Evolutionary conservation across 306 rosid genomes (phyloP), one percentile per base, ranked within the genome.

Genomic region (Pyrus pyrifolia): DNA sequence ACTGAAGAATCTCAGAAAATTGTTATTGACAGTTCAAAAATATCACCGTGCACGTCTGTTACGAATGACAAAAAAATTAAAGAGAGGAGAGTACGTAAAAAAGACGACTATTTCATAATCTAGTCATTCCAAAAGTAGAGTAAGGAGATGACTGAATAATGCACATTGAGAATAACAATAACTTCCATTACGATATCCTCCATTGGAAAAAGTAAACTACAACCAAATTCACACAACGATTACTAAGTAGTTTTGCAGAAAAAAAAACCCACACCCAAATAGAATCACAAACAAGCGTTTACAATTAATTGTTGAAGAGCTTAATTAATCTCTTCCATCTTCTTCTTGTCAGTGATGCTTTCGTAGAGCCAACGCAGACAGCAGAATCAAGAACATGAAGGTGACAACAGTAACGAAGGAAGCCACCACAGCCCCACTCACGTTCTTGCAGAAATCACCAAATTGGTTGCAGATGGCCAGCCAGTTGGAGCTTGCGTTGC

Each of bases 391-490:
- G 79, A 88, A 60, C 23, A 86, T 33, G 4, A 91, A 76, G 63
- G 80, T 13, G 65, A 85, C 81, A 11, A 86, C 98, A 0, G 92
- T 79, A 19, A 78, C 31, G 49, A 89, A 83, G 0, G 94, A 73
- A 2, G 94, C 77, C 17, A 93, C 91, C 70, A 93, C 98, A 1
- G 98, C 93, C 8, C 83, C 86, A 70, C 98, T 93, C 9, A 88
- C 78, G 29, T 58, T 33, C 69, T 81, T 79, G 74, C 98, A 91
- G 72, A 93, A 93, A 68, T 85, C 90, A 14, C 86, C 89, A 72
- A 87, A 93, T 74, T 91, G 97, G 58, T 89, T 85, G 83, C 98
- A 93, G 13, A 93, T 87, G 15, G 98, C 96, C 6, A 91, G 65
- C 98, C 98, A 93, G 17, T 91, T 93, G 22, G 98, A 81, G 81